Evolutionary conservation across 768 basidiomycete genomes (phyloP).

Genomic region (Suillus plorans): DNA sequence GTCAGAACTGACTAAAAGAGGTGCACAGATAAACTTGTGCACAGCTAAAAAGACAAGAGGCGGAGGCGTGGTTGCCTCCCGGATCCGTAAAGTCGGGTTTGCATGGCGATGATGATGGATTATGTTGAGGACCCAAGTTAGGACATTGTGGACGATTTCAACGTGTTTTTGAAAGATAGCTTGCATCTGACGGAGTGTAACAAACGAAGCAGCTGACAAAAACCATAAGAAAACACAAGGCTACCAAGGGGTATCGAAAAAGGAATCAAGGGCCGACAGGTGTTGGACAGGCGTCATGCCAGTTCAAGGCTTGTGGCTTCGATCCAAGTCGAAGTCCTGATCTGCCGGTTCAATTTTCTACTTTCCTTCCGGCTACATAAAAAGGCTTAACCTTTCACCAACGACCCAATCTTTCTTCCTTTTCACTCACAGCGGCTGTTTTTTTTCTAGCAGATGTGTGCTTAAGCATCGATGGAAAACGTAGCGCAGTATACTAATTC

Average conservation of each 20-base stretch:
- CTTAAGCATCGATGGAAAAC: constrained; percentile 35
- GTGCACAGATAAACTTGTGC: not conserved
- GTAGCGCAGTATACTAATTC: constrained; percentile 32
- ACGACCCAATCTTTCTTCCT: constrained; percentile 31
- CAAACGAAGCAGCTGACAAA: constrained; percentile 11
- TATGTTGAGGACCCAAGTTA: constrained; percentile 10
- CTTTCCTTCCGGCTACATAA: constrained; percentile 23
- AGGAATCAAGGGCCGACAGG: constrained; percentile 12
- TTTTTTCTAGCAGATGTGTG: constrained; percentile 32
- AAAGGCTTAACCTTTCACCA: constrained; percentile 24
- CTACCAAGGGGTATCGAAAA: constrained; percentile 11
- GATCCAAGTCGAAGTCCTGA: constrained; percentile 6
- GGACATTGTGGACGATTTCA: constrained; percentile 20
- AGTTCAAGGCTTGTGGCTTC: constrained; percentile 4
- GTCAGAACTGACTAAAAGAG: not conserved
- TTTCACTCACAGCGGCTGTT: constrained; percentile 21
- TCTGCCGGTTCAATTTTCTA: constrained; percentile 9
- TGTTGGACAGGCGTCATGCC: constrained; percentile 2
- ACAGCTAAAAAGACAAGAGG: constrained; percentile 1
- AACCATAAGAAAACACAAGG: constrained; percentile 12
- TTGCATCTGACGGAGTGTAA: constrained; percentile 7
- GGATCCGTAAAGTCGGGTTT: constrained; percentile 13
- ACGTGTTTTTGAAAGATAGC: constrained; percentile 16
- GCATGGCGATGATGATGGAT: constrained; percentile 10
- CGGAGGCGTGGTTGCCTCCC: constrained; percentile 13